These are phyloP conservation scores for Phytophthora nicotianae DNA, from an alignment of 352 stramenopile species.

Conservation along the genomic window DNA sequence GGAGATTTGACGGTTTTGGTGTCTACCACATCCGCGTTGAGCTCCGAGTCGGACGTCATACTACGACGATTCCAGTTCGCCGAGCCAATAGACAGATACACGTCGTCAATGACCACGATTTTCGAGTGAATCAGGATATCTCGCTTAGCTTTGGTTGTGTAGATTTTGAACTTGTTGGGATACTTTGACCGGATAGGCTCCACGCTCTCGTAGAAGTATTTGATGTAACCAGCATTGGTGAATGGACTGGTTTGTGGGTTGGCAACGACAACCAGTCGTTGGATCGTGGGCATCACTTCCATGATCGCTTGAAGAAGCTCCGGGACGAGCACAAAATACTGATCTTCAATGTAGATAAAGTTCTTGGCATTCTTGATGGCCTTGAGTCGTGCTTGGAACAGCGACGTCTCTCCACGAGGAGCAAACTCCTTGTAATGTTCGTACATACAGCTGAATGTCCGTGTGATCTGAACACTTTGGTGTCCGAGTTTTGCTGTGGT, in stretches of 20 bases:
- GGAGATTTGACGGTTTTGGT: constrained; percentile 10
- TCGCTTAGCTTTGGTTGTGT: constrained; percentile 31
- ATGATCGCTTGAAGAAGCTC: constrained; percentile 46
- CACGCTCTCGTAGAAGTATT: constrained; percentile 53
- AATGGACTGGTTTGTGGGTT: constrained; percentile 29
- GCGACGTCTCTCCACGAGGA: constrained; percentile 43
- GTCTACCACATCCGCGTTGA: constrained; percentile 53
- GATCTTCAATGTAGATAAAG: constrained; percentile 18
- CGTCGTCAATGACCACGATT: constrained; percentile 37
- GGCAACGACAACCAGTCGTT: constrained; percentile 50
- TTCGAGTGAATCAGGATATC: constrained; percentile 53
- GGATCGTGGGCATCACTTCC: constrained; percentile 41
- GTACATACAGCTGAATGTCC: constrained; percentile 61
- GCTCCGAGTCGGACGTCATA: constrained; percentile 50
- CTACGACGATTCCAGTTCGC: constrained; percentile 40
- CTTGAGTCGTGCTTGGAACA: constrained; percentile 41
- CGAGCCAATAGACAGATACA: neutral
- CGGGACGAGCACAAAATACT: constrained; percentile 33
- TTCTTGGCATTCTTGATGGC: constrained; percentile 47
- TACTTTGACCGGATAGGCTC: constrained; percentile 37
- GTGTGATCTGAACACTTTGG: constrained; percentile 49
- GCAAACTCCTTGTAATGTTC: constrained; percentile 50
- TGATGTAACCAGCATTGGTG: constrained; percentile 36
- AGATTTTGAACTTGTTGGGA: constrained; percentile 28
- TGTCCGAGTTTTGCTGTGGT: constrained; percentile 4